Conservation (phyloP, 2,329 filamentous ascomycete species). For the Cladophialophora yegresii region DNA sequence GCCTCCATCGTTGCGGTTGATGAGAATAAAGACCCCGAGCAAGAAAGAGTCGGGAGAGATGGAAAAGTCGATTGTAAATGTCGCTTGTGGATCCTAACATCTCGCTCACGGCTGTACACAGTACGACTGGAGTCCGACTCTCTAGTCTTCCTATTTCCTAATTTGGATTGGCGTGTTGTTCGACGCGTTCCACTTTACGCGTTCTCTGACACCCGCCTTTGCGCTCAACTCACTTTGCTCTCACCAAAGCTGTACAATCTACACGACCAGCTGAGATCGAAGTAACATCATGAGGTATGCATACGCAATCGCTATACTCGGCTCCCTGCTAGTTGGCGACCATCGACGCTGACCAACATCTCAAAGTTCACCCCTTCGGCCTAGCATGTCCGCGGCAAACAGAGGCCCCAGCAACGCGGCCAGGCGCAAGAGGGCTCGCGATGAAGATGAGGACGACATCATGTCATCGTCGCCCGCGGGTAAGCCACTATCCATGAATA, state of each 20-base stretch:
- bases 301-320: background rate
- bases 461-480: conserved; percentile 62
- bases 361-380: conserved; percentile 75
- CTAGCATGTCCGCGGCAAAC: conserved; percentile 81
- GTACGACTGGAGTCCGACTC: conserved; percentile 1
- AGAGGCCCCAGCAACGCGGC: conserved; percentile 61
- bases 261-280: background rate
- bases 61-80: background rate
- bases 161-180: conserved; percentile 13
- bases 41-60: background rate
- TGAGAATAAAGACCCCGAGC: background rate
- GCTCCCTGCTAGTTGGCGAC: background rate
- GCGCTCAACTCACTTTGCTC: background rate
- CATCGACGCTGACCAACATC: conserved; percentile 9
- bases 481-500: conserved; percentile 5
- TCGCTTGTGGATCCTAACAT: background rate
- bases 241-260: background rate
- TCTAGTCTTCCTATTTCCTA: background rate
- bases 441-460: conserved; percentile 65
- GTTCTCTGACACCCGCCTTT: conserved; percentile 8
- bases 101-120: background rate
- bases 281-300: conserved; percentile 29
- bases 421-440: conserved; percentile 65
- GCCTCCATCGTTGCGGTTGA: conserved; percentile 13
- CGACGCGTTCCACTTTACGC: conserved; percentile 23